These are phyloP conservation scores for Hansfordia pulvinata DNA, from an alignment of 2,329 filamentous ascomycete species.

Conservation along the genomic window DNA sequence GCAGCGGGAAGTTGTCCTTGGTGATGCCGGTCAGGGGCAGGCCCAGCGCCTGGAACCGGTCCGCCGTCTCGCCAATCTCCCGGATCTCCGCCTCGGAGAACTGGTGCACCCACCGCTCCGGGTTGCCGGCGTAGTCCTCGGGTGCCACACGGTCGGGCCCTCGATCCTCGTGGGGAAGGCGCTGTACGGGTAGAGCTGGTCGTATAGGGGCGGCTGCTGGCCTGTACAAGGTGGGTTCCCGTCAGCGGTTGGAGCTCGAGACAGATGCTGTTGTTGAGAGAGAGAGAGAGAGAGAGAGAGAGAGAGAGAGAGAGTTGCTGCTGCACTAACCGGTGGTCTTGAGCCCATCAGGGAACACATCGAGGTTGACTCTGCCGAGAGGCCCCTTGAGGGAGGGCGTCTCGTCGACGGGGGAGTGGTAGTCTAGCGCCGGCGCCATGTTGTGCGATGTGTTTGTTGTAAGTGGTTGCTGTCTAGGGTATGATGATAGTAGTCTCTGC, in stretches of 20 bases:
- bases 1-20: constrained; percentile 44
- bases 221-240: too few species aligned
- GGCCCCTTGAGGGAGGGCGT: constrained; percentile 10
- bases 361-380: constrained; percentile 14
- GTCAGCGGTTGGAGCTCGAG: constrained; percentile 10
- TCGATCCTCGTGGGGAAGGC: constrained; percentile 52
- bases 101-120: constrained; percentile 55
- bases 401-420: constrained; percentile 7
- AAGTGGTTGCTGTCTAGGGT: too few species aligned
- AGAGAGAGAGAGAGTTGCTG: too few species aligned
- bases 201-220: constrained; percentile 52
- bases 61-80: constrained; percentile 47
- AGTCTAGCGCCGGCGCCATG: constrained; percentile 15
- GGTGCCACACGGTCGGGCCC: constrained; percentile 55
- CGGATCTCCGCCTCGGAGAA: constrained; percentile 47
- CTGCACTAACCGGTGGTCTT: constrained; percentile 31
- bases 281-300: too few species aligned
- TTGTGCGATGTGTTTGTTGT: too few species aligned
- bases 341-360: constrained; percentile 49
- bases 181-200: constrained; percentile 47
- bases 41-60: constrained; percentile 44
- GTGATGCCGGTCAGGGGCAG: constrained; percentile 52
- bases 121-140: constrained; percentile 44
- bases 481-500: too few species aligned
- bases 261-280: neutral